Evolutionary conservation across 495 filamentous ascomycete genomes (phyloP), one percentile per base, ranked within the genome.

Genomic region (Hypomontagnella monticulosa): DNA sequence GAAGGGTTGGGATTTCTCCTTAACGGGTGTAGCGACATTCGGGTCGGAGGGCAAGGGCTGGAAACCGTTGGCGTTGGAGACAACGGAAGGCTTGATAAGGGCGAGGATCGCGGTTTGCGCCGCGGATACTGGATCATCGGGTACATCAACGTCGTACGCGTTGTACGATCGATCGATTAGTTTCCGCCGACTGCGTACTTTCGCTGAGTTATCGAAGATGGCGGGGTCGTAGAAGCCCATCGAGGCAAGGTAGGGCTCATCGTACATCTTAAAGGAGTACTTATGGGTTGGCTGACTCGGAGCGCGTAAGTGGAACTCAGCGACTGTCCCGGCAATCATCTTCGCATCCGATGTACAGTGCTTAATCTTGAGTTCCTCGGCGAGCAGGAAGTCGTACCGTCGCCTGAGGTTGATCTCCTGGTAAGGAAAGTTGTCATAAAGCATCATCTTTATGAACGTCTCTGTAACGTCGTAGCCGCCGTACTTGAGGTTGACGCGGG

Each of bases 401-500:
- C 93, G 87, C 76, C 87, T 88, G 8, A 99, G 83, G 72, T 98
- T 94, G 74, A 98, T 96, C 12, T 97, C 94, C 30, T 86, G 80
- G 71, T 99, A 99, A 6, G 94, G 93, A 71, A 99, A 97, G 63
- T 93, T 87, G 72, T 96, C 92, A 71, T 90, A 90, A 16, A 99
- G 84, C 92, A 98, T 92, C 93, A 97, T 97, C 75, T 93, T 95
- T 68, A 96, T 83, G 66, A 99, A 96, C 0, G 91, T 90, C 70
- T 96, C 93, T 2, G 96, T 98, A 40, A 97, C 90, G 76, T 99
- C 95, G 48, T 82, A 84, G 1, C 95, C 96, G 46, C 95, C 95
- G 66, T 89, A 96, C 75, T 98, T 98, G 47, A 98, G 81, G 71
- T 98, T 99, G 63, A 99, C 82, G 27, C 85, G 74, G 4, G 95